These are phyloP conservation scores for Tetracladium setigerum DNA, from an alignment of 495 filamentous ascomycete species.

Conservation along the genomic window DNA sequence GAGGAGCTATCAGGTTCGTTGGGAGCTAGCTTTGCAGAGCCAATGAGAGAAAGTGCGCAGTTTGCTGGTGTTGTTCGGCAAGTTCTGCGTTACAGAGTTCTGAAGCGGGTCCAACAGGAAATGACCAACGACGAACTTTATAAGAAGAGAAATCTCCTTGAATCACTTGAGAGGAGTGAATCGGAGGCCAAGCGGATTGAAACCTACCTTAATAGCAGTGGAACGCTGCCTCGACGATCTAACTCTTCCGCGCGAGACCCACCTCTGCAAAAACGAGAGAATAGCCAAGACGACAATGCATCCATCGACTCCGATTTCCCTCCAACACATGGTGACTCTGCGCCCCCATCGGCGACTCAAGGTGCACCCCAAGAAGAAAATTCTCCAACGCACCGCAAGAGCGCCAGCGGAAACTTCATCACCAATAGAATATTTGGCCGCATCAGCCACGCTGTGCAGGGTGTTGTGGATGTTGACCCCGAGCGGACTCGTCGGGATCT, in stretches of 20 bases:
- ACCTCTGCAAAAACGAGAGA: conserved; percentile 27
- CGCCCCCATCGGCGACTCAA: conserved; percentile 54
- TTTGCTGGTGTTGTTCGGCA: conserved; percentile 90
- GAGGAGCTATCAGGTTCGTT: conserved; percentile 80
- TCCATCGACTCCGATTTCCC: conserved; percentile 94
- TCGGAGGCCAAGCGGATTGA: conserved; percentile 87
- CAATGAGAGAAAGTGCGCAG: conserved; percentile 93
- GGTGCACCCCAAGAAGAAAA: conserved; percentile 38
- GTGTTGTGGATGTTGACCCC: conserved; percentile 91
- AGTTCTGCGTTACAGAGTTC: conserved; percentile 77
- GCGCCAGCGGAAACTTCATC: conserved; percentile 69
- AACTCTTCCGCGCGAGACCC: conserved; percentile 48
- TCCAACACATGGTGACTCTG: conserved; percentile 69
- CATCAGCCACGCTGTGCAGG: conserved; percentile 89
- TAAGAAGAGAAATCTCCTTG: conserved; percentile 71
- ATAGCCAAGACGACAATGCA: conserved; percentile 52
- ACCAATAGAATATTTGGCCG: conserved; percentile 92
- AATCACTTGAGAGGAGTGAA: conserved; percentile 82
- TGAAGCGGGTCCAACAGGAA: conserved; percentile 93
- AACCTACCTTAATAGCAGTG: conserved; percentile 71
- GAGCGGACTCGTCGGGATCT: conserved; percentile 87
- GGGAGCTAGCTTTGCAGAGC: conserved; percentile 87
- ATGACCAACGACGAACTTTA: conserved; percentile 88
- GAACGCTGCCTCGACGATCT: conserved; percentile 52
- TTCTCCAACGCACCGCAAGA: conserved; percentile 57